These are phyloP conservation scores for Eimeria acervulina DNA, from an alignment of 169 alveolate species.

Conservation along the genomic window DNA sequence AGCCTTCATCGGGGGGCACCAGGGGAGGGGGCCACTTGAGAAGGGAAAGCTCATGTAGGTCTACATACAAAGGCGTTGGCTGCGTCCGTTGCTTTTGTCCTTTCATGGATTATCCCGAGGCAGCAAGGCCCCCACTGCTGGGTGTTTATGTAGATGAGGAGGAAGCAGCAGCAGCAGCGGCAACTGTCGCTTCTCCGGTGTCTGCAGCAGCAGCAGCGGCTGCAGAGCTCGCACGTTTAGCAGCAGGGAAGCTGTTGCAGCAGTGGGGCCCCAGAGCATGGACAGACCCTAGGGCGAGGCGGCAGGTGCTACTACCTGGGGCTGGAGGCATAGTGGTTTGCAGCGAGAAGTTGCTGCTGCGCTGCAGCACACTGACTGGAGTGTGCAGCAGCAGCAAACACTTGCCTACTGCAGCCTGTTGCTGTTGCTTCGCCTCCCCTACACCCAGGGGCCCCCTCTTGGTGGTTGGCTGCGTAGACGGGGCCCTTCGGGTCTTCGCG, in stretches of 20 bases:
- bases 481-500: conserved; percentile 3
- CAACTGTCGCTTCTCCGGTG: conserved; percentile 46
- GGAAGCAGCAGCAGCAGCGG: conserved; percentile 64
- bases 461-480: conserved; percentile 57
- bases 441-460: conserved; percentile 49
- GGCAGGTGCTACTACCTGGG: conserved; percentile 25
- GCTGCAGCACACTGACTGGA: conserved; percentile 58
- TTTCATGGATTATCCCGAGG: background rate
- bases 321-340: conserved; percentile 69
- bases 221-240: conserved; percentile 51
- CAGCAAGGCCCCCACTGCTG: conserved; percentile 13
- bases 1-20: background rate
- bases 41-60: background rate
- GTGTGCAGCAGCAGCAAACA: conserved; percentile 65
- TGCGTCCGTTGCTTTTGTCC: conserved; percentile 68
- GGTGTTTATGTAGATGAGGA: conserved; percentile 52
- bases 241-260: conserved; percentile 20
- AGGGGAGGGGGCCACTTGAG: background rate
- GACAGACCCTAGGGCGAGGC: conserved; percentile 13
- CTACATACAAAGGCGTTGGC: conserved; percentile 6
- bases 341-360: conserved; percentile 42
- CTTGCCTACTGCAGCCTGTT: conserved; percentile 57
- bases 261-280: conserved; percentile 44
- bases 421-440: conserved; percentile 60
- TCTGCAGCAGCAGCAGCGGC: conserved; percentile 51